Percentiles rank a stretch among this genome's conserved stretches.
phyloP scores from a whole-genome alignment of 306 rosid species.

The Ceratonia siliqua region DNA sequence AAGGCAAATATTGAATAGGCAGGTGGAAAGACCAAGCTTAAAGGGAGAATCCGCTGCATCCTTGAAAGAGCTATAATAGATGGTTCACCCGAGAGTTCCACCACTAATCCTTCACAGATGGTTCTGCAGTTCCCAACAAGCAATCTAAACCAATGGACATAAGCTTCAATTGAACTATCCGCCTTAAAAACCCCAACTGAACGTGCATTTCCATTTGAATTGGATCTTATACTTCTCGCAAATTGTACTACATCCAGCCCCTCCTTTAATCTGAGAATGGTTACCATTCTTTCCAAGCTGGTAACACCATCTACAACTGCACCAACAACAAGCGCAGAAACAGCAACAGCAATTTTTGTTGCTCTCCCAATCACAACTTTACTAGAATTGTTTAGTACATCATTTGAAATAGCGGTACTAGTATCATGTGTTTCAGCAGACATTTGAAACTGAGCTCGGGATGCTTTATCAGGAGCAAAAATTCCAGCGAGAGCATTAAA shows the following conservation, averaged over 20 bases:
- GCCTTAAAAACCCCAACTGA: slow-evolving; percentile 61
- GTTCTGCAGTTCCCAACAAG: slow-evolving; percentile 93
- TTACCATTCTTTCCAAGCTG: slow-evolving; percentile 88
- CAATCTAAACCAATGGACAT: slow-evolving; percentile 92
- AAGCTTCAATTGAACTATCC: slow-evolving; percentile 70
- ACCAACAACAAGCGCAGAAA: slow-evolving; percentile 84
- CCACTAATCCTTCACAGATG: slow-evolving; percentile 79
- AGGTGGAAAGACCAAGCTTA: slow-evolving; percentile 78
- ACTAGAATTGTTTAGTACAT: slow-evolving; percentile 45
- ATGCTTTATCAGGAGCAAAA: slow-evolving; percentile 77
- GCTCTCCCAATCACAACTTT: slow-evolving; percentile 57
- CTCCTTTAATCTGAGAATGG: slow-evolving; percentile 78
- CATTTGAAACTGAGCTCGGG: slow-evolving; percentile 69
- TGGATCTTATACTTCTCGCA: slow-evolving; percentile 72
- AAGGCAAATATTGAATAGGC: slow-evolving; percentile 91
- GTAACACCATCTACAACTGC: slow-evolving; percentile 78
- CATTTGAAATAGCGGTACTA: slow-evolving; percentile 52
- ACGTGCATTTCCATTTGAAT: slow-evolving; percentile 85
- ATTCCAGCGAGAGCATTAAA: slow-evolving; percentile 68
- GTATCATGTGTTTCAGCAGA: slow-evolving; percentile 74
- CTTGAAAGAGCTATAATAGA: slow-evolving; percentile 77
- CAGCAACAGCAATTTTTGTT: slow-evolving; percentile 78
- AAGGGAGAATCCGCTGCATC: slow-evolving; percentile 93
- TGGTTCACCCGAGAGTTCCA: slow-evolving; percentile 92
- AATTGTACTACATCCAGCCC: slow-evolving; percentile 82